Conservation (phyloP, 1,139 yeast genomes). For the Geotrichum cucujoidarum region DNA sequence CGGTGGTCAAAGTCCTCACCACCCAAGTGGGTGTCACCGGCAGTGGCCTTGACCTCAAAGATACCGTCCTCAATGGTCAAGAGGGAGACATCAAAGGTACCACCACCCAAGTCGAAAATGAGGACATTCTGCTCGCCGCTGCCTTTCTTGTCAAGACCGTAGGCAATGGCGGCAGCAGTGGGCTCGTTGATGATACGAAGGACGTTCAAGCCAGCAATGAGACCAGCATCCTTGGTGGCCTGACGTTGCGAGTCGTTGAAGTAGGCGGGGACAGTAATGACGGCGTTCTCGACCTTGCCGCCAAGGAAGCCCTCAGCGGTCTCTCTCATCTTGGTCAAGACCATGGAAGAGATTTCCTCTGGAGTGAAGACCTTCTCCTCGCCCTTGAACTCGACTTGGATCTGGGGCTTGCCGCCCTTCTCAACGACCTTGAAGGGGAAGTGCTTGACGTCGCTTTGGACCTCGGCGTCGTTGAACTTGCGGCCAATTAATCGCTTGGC, state of each 20-base stretch:
- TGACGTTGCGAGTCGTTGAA: constrained; percentile 94
- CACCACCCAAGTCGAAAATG: constrained; percentile 96
- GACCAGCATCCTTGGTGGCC: constrained; percentile 96
- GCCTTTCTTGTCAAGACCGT: constrained; percentile 91
- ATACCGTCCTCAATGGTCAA: constrained; percentile 98
- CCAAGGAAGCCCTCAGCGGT: constrained; percentile 91
- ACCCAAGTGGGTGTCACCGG: constrained; percentile 99
- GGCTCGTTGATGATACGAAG: constrained; percentile 94
- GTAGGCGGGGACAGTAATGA: constrained; percentile 91
- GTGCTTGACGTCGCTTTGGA: constrained; percentile 88
- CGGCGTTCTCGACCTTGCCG: constrained; percentile 80
- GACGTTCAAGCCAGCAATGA: constrained; percentile 91
- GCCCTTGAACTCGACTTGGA: constrained; percentile 90
- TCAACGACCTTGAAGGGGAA: constrained; percentile 94
- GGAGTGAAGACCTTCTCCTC: constrained; percentile 92
- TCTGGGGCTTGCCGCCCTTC: constrained; percentile 79
- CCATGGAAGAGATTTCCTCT: constrained; percentile 93
- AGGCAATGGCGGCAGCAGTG: constrained; percentile 96
- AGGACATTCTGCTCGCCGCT: constrained; percentile 82
- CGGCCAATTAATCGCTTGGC: constrained; percentile 97
- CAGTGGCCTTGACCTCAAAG: constrained; percentile 98
- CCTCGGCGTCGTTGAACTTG: constrained; percentile 80
- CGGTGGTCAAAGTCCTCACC: constrained; percentile 99
- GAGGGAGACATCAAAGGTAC: constrained; percentile 97
- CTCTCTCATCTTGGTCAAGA: constrained; percentile 91